Evolutionary conservation across 2,329 filamentous ascomycete species (phyloP), one percentile per base, ranked within the genome.

Genomic region (Colletotrichum viniferum): DNA sequence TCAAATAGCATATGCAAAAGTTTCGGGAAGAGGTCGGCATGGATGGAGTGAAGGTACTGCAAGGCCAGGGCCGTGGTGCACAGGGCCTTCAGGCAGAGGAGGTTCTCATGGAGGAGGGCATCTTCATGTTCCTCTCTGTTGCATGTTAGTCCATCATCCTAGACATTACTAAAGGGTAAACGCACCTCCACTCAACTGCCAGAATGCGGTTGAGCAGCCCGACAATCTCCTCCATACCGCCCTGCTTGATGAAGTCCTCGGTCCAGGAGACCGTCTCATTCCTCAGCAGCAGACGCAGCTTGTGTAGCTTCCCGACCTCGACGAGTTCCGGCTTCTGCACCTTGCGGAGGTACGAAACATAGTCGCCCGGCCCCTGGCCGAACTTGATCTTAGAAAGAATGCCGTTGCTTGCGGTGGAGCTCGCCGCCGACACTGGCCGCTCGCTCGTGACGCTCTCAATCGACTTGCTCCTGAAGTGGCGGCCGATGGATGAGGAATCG

Each of bases 191-290:
- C 84, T 98, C 97, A 38, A 99, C 93, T 67, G 94, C 94, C 90
- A 98, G 96, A 79, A 96, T 98, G n/a, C 96, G 92, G 83, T 98
- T 94, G 63, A 98, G 88, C 70, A 98, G 87, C 52, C 91, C 92
- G 43, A 98, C 94, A 77, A 98, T 94, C 83, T 98, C 95, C 78
- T 94, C 91, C 96, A 98, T 98, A 24, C 97, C 97, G 18, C 95
- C 96, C 77, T 96, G 93, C 55, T 92, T 90, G 79, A 98, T 95
- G 82, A 98, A 99, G 14, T 93, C 91, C 82, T 98, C 95, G 4
- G 97, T 97, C 97, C 97, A 99, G 14, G 94, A 92, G 7, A 99
- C 95, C 0, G 96, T 98, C 86, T 99, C 97, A 81, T 98, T 98
- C 21, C 97, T 92, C 69, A 99, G 89, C 68, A 98, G 86, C 24